Percentiles rank a stretch among this genome's conserved stretches.
Conservation (phyloP, 176 grass and related monocot genomes). For the Musa acuminata region DNA sequence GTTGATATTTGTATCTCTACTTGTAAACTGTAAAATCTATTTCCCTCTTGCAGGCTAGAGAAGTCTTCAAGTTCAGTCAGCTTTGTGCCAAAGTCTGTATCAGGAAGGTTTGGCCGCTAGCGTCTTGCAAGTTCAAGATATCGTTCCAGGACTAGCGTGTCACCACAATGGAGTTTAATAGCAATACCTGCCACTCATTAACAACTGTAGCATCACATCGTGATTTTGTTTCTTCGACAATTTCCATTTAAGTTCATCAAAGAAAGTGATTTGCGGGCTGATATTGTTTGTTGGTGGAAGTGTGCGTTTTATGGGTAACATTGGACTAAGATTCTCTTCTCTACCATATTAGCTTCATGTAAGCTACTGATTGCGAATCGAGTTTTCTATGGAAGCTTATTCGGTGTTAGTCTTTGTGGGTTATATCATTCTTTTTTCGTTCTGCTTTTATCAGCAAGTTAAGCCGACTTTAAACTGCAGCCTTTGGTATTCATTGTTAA, state of each 20-base stretch:
- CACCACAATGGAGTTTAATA: too few relatives aligned
- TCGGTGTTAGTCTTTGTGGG: too few relatives aligned
- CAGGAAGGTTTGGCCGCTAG: slow-evolving; percentile 57
- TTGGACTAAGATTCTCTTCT: too few relatives aligned
- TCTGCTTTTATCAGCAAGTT: too few relatives aligned
- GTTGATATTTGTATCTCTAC: not conserved
- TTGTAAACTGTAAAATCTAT: not conserved
- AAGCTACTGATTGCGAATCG: too few relatives aligned
- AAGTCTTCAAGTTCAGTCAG: slow-evolving; percentile 73
- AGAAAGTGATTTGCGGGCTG: not conserved
- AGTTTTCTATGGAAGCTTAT: too few relatives aligned
- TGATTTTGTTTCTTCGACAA: not conserved
- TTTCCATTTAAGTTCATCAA: not conserved
- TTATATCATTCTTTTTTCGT: too few relatives aligned
- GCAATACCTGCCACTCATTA: too few relatives aligned
- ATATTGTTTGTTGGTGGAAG: not conserved
- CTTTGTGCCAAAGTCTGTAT: slow-evolving; percentile 71
- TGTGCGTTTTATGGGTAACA: too few relatives aligned
- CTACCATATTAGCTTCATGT: too few relatives aligned
- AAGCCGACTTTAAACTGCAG: too few relatives aligned
- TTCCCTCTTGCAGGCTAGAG: slow-evolving; percentile 43
- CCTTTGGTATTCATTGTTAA: too few relatives aligned
- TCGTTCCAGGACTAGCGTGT: not conserved
- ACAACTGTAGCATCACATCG: not conserved
- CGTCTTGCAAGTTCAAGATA: not conserved